Conservation (phyloP, 768 basidiomycete species). For the Dendrothele bispora region DNA sequence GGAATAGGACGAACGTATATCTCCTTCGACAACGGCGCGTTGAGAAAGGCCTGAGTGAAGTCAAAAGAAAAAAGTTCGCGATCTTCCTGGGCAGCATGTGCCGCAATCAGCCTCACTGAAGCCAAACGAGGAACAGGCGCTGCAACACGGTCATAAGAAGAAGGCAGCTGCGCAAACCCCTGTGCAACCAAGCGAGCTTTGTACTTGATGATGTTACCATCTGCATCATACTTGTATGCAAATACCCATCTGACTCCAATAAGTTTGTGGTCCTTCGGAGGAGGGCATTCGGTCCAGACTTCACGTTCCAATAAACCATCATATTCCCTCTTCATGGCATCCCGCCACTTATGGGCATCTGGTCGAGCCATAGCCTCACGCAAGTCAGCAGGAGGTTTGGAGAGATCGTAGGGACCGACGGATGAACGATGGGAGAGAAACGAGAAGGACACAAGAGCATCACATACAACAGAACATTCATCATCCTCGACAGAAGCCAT, state of each 20-base stretch:
- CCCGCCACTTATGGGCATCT: not conserved
- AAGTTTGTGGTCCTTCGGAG: not conserved
- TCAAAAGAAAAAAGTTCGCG: not conserved
- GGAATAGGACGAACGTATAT: conserved; percentile 1
- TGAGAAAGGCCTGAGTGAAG: not conserved
- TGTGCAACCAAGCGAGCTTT: not conserved
- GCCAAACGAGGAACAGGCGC: not conserved
- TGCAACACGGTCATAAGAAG: not conserved
- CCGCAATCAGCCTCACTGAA: not conserved
- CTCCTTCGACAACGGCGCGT: not conserved
- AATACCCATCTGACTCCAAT: not conserved
- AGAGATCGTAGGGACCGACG: not conserved
- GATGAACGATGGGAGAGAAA: too few relatives aligned
- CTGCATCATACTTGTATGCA: not conserved
- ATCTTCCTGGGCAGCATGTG: not conserved
- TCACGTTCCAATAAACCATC: not conserved
- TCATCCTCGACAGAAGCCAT: too few relatives aligned
- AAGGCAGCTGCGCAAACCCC: not conserved
- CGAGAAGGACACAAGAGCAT: too few relatives aligned
- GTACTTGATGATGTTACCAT: not conserved
- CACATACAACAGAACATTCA: too few relatives aligned
- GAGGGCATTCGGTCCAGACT: not conserved
- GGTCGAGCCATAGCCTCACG: not conserved
- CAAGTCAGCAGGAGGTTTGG: not conserved
- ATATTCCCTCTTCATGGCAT: not conserved